Base-by-base conservation (phyloP, 441 rosid genomes). In the Populus tomentosa region DNA sequence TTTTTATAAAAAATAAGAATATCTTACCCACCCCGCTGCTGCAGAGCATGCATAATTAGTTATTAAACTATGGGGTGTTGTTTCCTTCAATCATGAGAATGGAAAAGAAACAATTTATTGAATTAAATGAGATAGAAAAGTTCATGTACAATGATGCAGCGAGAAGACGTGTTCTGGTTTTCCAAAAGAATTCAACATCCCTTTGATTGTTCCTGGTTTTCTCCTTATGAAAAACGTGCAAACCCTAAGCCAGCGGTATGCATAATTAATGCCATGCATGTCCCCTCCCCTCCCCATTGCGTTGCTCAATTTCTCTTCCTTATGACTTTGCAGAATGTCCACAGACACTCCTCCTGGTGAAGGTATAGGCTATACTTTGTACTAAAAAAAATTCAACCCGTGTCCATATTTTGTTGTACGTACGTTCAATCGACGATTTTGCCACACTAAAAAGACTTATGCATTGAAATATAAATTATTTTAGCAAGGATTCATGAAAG, bases 201-300 rank as follows among this genome's bases (percentile, higher is more conserved):
- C 61, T 53, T 18, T 53, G 61, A 53, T 42, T 10, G 23, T n/a
- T 69, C 40, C 16, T 69, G 2, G 26, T 13, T 42, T 26, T 50
- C 64, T 71, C 23, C 18, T 71, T 24, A 28, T 46, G 35, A 1
- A 61, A 61, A 73, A 73, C 67, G 75, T 59, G 76, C 69, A 73
- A 2, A 20, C 7, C 18, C 14, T 62, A 14, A 35, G 62, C 23
- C 33, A 59, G 56, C 16, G 21, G 28, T 4, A 10, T 3, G 32
- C 61, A 5, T 53, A 5, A 53, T 53, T 53, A 5, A 53, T 53
- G 61, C 61, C 7, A 1, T 38, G 24, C 70, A 67, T 32, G 42
- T 33, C 35, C 35, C 35, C 32, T 14, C 10, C 4, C n/a, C 10
- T 65, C 10, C 30, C 68, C 13, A 38, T 38, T 10, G 56, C 18